Evolutionary conservation across 805 yeast genomes (phyloP).

Genomic region (Saccharomycopsis amapae): DNA sequence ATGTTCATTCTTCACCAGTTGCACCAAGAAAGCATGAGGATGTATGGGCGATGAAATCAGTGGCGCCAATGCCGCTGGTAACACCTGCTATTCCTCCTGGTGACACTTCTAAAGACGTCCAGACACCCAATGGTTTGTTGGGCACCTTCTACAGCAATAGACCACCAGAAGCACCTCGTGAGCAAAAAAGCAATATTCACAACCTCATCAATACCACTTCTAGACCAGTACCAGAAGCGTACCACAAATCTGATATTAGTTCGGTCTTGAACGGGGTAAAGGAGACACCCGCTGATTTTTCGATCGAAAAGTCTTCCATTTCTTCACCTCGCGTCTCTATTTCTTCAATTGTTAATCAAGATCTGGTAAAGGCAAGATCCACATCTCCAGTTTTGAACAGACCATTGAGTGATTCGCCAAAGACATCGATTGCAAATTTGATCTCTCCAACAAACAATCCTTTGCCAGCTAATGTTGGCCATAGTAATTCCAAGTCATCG

Average conservation of each 20-base stretch:
- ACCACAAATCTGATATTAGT: background rate
- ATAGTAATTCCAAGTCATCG: conserved; percentile 2
- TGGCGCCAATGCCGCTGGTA: background rate
- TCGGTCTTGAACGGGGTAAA: conserved; percentile 2
- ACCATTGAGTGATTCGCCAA: conserved; percentile 10
- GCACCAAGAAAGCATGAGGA: too few species aligned
- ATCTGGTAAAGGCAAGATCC: too few species aligned
- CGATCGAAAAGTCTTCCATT: background rate
- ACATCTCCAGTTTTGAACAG: too few species aligned
- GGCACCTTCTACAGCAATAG: conserved; percentile 4
- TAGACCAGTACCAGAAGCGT: too few species aligned
- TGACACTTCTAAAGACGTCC: background rate
- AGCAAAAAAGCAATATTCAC: background rate
- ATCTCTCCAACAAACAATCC: too few species aligned
- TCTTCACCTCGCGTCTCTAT: conserved; percentile 4
- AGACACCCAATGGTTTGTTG: background rate
- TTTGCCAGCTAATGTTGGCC: too few species aligned
- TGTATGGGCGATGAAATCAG: too few species aligned
- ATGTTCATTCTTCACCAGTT: too few species aligned
- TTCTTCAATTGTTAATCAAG: conserved; percentile 1
- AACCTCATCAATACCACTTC: background rate
- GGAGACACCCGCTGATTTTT: too few species aligned
- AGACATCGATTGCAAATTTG: conserved; percentile 7
- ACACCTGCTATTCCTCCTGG: too few species aligned
- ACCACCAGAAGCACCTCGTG: background rate